Conservation (phyloP, 805 yeast genomes). For the Ogataea degrootiae region DNA sequence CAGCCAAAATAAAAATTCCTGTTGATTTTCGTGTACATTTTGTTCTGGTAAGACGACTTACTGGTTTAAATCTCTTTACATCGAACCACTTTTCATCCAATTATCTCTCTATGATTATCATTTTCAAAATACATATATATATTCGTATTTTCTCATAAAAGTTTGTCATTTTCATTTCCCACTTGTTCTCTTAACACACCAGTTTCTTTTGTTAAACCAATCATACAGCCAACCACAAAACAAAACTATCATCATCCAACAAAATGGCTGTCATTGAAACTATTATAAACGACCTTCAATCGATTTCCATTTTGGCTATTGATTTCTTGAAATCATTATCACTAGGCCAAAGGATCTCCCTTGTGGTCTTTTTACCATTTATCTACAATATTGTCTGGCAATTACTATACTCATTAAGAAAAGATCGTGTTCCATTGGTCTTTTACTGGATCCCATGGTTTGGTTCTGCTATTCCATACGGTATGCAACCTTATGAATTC, state of each 20-base stretch:
- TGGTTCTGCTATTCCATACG: constrained; percentile 85
- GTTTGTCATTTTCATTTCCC: too few relatives aligned
- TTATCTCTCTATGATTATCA: too few relatives aligned
- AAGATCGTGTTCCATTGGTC: constrained; percentile 84
- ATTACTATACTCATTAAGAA: constrained; percentile 62
- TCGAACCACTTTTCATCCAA: too few relatives aligned
- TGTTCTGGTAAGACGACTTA: too few relatives aligned
- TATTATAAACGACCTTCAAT: constrained; percentile 15
- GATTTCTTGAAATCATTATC: constrained; percentile 17
- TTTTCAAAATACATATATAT: too few relatives aligned
- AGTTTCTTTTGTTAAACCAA: too few relatives aligned
- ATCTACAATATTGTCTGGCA: constrained; percentile 64
- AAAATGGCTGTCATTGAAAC: constrained; percentile 26
- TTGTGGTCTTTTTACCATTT: constrained; percentile 50
- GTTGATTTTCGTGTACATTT: too few relatives aligned
- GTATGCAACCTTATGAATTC: constrained; percentile 90
- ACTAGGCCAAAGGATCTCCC: constrained; percentile 23
- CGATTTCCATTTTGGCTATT: constrained; percentile 1
- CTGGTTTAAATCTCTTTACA: too few relatives aligned
- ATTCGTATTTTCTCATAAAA: too few relatives aligned
- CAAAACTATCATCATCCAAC: too few relatives aligned
- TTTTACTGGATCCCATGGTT: constrained; percentile 94
- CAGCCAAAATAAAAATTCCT: too few relatives aligned
- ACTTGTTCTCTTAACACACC: not conserved
- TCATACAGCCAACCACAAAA: too few relatives aligned